phyloP scores from a whole-genome alignment of 495 filamentous ascomycete species.

The Rhypophila decipiens region DNA sequence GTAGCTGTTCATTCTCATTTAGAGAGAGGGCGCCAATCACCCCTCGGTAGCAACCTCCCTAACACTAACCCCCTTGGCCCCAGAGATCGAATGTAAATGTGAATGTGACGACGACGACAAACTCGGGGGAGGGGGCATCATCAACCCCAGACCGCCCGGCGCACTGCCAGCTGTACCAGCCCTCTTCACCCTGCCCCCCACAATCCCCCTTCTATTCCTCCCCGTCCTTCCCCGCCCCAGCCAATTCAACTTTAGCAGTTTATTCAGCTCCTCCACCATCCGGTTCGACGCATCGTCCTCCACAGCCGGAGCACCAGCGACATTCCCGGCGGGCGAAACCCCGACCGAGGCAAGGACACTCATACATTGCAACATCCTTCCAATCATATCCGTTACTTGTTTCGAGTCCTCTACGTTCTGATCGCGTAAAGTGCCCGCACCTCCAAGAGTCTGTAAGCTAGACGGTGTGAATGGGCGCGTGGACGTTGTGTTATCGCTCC shows the following conservation, averaged over 20 bases:
- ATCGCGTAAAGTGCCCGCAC: constrained; percentile 28
- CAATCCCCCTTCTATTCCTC: constrained; percentile 81
- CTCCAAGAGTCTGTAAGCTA: constrained; percentile 34
- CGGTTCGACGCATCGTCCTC: constrained; percentile 60
- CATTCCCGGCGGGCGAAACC: constrained; percentile 18
- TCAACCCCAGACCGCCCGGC: not conserved
- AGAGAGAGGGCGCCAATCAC: constrained; percentile 1
- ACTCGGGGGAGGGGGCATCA: not conserved
- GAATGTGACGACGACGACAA: not conserved
- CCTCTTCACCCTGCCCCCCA: constrained; percentile 43
- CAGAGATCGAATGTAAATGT: not conserved
- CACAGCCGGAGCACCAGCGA: constrained; percentile 4
- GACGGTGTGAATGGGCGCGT: constrained; percentile 48
- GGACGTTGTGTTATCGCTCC: constrained; percentile 38
- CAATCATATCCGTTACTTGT: constrained; percentile 87
- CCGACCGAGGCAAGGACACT: constrained; percentile 74
- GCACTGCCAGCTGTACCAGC: constrained; percentile 7
- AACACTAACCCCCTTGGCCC: no score
- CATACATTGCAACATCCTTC: constrained; percentile 94
- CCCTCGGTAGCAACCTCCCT: not conserved
- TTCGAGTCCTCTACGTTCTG: constrained; percentile 64
- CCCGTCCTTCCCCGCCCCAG: constrained; percentile 84
- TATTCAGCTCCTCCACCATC: constrained; percentile 75
- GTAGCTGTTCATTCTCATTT: no score
- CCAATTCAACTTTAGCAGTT: constrained; percentile 93